Percentiles rank a stretch among this genome's conserved stretches.
These are phyloP conservation scores for Metarhizium brunneum DNA, from an alignment of 2,329 filamentous ascomycete genomes.

Conservation along the genomic window DNA sequence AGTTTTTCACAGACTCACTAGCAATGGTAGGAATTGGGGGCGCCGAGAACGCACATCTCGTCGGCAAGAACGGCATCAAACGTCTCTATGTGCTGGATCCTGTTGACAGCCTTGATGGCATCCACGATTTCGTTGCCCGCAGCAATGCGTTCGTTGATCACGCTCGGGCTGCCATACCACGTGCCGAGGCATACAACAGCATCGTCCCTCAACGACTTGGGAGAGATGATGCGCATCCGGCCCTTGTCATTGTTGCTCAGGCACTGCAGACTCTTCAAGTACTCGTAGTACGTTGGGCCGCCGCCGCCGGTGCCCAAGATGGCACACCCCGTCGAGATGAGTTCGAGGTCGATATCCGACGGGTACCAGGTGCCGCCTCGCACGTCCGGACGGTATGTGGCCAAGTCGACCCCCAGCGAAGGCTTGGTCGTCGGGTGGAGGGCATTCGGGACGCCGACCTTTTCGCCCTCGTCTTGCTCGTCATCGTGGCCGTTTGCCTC, in stretches of 20 bases:
- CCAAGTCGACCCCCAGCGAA: constrained; percentile 20
- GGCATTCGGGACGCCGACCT: constrained; percentile 19
- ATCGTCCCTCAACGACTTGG: no score
- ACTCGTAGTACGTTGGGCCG: constrained; percentile 30
- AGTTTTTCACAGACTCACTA: no score
- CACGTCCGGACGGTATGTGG: constrained; percentile 21
- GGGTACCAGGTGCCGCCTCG: constrained; percentile 23
- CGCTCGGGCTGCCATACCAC: no score
- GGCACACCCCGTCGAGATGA: constrained; percentile 25
- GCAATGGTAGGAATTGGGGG: no score
- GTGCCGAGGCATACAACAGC: no score
- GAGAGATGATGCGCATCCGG: no score
- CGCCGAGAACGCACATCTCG: constrained; percentile 24
- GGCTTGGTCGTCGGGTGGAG: constrained; percentile 21
- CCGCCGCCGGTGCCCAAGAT: constrained; percentile 28
- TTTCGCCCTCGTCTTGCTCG: constrained; percentile 16
- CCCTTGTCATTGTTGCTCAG: constrained; percentile 18
- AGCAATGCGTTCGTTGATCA: no score
- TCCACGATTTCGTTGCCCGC: constrained; percentile 23
- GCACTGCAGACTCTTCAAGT: constrained; percentile 30
- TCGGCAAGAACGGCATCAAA: constrained; percentile 26
- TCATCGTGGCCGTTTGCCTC: constrained; percentile 5
- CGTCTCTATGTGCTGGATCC: constrained; percentile 19
- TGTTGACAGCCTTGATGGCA: constrained; percentile 26
- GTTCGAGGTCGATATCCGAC: constrained; percentile 26